phyloP scores from a whole-genome alignment of 148 eudicot species.

The Pouteria glomerata region DNA sequence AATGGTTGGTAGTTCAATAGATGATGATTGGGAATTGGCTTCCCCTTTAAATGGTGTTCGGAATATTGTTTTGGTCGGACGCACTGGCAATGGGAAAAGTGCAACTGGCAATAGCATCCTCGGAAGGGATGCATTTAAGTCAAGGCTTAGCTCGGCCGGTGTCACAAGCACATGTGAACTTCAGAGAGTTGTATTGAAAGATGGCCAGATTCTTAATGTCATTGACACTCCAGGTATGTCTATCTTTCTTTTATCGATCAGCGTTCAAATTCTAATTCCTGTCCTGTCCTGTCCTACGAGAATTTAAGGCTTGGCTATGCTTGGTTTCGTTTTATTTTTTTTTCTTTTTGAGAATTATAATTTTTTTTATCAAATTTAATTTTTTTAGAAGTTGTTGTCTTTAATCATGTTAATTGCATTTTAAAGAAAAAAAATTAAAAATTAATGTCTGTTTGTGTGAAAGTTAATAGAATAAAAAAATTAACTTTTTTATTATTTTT shows the following conservation, averaged over 20 bases:
- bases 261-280: not conserved
- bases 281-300: no score
- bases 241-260: not conserved
- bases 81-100: conserved; percentile 86
- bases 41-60: conserved; percentile 40
- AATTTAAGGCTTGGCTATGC: not conserved
- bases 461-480: no score
- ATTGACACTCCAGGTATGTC: conserved; percentile 79
- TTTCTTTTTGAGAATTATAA: no score
- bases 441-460: no score
- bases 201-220: conserved; percentile 79
- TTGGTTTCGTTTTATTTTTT: not conserved
- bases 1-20: conserved; percentile 70
- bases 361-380: no score
- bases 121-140: conserved; percentile 53
- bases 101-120: conserved; percentile 82
- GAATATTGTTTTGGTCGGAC: conserved; percentile 70
- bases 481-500: no score
- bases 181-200: conserved; percentile 46
- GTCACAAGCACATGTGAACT: conserved; percentile 70
- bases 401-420: no score
- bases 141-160: conserved; percentile 54
- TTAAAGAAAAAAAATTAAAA: not conserved
- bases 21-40: conserved; percentile 71
- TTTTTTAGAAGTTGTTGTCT: no score